Evolutionary conservation across 306 rosid species (phyloP).

Genomic region (Acacia acuminata): DNA sequence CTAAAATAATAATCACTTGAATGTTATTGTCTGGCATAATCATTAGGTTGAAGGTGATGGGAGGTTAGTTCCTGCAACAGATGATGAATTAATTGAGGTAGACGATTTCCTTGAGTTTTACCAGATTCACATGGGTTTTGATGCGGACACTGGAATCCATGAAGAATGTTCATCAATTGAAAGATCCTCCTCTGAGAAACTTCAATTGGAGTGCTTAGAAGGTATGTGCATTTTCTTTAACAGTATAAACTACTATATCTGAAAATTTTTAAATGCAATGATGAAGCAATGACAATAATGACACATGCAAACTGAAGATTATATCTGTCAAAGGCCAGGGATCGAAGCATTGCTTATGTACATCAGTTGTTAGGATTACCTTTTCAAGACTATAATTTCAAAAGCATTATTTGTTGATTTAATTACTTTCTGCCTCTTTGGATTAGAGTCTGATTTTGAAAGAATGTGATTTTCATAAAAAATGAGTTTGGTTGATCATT

Average conservation of each 20-base stretch:
- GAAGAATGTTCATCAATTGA: constrained; percentile 61
- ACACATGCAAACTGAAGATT: constrained; percentile 14
- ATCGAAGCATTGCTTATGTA: background rate
- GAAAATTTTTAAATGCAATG: constrained; percentile 6
- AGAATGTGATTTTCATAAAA: too few relatives aligned
- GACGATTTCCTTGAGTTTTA: too few relatives aligned
- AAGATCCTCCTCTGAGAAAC: constrained; percentile 63
- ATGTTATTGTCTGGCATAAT: too few relatives aligned
- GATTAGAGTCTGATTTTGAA: too few relatives aligned
- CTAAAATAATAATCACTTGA: too few relatives aligned
- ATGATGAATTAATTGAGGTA: too few relatives aligned
- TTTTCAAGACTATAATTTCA: constrained; percentile 1
- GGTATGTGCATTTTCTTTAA: too few relatives aligned
- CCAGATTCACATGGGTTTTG: constrained; percentile 64
- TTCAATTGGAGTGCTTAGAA: constrained; percentile 68
- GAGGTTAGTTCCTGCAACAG: too few relatives aligned
- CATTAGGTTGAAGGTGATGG: too few relatives aligned
- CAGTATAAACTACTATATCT: constrained; percentile 15
- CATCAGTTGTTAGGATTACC: background rate
- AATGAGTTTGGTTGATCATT: too few relatives aligned
- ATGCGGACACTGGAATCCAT: constrained; percentile 54
- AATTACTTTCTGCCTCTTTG: background rate
- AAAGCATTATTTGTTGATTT: background rate
- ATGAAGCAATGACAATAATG: constrained; percentile 16
- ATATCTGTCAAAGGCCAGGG: background rate